Conservation (phyloP, 306 rosid genomes). For the Cucumis cinereus region DNA sequence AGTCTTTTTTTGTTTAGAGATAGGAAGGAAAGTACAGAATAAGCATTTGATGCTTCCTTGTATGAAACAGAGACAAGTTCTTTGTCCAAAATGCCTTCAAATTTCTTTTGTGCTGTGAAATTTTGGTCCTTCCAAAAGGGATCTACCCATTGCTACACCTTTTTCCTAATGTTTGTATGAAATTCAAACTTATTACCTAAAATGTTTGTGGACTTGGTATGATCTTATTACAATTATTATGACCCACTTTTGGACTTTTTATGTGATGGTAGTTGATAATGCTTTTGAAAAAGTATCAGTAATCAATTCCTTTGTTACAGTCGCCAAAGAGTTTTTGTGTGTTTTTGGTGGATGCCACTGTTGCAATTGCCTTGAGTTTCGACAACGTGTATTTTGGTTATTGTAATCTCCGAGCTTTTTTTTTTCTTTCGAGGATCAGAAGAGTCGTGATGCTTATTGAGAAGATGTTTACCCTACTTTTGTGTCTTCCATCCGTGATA, state of each 20-base stretch:
- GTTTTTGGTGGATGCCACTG: no score
- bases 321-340: no score
- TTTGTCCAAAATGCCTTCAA: not conserved
- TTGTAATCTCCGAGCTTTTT: no score
- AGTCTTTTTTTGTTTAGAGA: not conserved
- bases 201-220: not conserved
- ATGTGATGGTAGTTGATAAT: not conserved
- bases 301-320: not conserved
- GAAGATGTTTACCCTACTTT: no score
- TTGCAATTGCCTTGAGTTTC: no score
- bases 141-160: not conserved
- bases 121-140: not conserved
- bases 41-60: constrained; percentile 1
- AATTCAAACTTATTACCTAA: not conserved
- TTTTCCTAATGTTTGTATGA: not conserved
- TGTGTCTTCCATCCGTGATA: no score
- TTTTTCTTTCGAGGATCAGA: no score
- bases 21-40: not conserved
- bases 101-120: not conserved
- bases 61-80: not conserved
- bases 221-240: not conserved
- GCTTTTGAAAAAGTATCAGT: not conserved
- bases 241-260: not conserved
- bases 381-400: no score
- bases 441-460: no score